Conservation (phyloP, 1,284 basidiomycete genomes). For the Irpex lacteus region DNA sequence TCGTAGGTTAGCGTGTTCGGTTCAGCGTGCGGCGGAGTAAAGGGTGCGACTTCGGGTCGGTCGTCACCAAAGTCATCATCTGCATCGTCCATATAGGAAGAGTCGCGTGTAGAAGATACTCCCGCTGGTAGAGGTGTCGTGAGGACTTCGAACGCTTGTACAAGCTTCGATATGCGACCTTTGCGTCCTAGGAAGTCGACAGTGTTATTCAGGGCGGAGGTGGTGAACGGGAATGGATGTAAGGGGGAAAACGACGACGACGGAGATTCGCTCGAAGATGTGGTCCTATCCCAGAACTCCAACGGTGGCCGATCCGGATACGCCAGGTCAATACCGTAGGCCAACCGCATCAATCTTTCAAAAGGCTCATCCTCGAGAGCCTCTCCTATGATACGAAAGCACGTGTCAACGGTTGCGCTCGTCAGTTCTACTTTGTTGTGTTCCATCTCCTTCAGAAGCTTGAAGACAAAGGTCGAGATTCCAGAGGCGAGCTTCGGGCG, state of each 20-base stretch:
- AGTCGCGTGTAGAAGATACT: constrained; percentile 38
- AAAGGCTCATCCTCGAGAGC: constrained; percentile 53
- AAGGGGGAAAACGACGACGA: constrained; percentile 21
- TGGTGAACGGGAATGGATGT: constrained; percentile 52
- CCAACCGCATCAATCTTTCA: constrained; percentile 54
- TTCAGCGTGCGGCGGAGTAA: constrained; percentile 42
- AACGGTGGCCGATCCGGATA: constrained; percentile 64
- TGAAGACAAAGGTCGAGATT: constrained; percentile 43
- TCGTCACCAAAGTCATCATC: constrained; percentile 55
- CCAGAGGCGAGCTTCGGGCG: constrained; percentile 35
- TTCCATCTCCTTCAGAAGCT: constrained; percentile 59
- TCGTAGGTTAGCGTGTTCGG: constrained; percentile 73
- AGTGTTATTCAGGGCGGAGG: constrained; percentile 64
- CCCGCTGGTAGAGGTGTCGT: constrained; percentile 59
- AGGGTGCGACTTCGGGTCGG: constrained; percentile 29
- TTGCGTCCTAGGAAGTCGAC: constrained; percentile 64
- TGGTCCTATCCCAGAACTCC: constrained; percentile 31
- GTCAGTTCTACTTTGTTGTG: constrained; percentile 44
- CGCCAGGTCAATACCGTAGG: constrained; percentile 71
- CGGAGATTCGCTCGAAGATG: background rate
- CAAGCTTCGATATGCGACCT: constrained; percentile 59
- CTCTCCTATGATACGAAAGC: constrained; percentile 65
- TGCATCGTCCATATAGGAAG: constrained; percentile 62
- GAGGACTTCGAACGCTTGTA: constrained; percentile 73
- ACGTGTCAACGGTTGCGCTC: constrained; percentile 59